Conservation (phyloP, 345 rosid species). For the Ricinus communis region DNA sequence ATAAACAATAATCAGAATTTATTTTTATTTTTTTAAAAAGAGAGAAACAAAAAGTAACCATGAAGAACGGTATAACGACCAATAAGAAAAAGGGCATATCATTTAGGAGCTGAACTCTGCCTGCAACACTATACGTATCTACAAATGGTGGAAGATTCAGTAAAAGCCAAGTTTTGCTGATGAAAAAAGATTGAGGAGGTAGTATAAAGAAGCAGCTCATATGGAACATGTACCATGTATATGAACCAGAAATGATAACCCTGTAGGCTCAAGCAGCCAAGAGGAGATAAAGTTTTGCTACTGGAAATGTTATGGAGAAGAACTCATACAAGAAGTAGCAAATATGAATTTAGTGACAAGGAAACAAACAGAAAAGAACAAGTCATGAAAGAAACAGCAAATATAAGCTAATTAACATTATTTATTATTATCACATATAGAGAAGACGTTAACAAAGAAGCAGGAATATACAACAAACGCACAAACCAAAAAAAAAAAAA, state of each 20-base stretch:
- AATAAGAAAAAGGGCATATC: slow-evolving; percentile 9
- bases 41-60: not conserved
- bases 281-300: not conserved
- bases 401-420: not conserved
- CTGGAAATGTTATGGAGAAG: not conserved
- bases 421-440: too few relatives aligned
- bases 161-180: not conserved
- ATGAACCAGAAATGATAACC: not conserved
- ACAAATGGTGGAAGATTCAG: slow-evolving; percentile 3
- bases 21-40: too few relatives aligned
- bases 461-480: not conserved
- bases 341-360: not conserved
- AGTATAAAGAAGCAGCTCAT: not conserved
- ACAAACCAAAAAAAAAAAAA: not conserved
- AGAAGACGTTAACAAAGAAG: too few relatives aligned
- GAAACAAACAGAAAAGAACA: too few relatives aligned
- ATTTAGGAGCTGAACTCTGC: too few relatives aligned
- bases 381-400: not conserved
- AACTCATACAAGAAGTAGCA: not conserved
- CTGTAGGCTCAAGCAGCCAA: not conserved
- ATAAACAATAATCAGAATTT: slow-evolving; percentile 12
- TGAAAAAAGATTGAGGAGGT: not conserved
- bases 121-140: slow-evolving; percentile 13
- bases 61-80: not conserved
- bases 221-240: not conserved